Base-by-base conservation (phyloP, 148 eudicot genomes). In the Cornus controversa region DNA sequence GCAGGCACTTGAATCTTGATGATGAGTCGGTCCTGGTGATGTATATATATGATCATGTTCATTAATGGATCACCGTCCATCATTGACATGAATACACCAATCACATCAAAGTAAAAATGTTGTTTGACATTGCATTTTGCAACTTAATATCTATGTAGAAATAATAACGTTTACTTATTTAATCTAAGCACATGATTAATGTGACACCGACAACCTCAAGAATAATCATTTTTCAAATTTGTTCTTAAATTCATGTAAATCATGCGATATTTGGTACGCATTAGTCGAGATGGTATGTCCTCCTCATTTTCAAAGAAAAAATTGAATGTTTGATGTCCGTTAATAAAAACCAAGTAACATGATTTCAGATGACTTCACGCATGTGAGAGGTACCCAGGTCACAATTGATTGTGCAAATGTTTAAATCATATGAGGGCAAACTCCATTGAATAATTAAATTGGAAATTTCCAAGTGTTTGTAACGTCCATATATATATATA, bases 391-490 rank as follows among this genome's bases (percentile, higher is more conserved):
- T 5, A 22, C 70, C 45, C 45, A 50, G 11, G 28, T 65, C 78
- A 42, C n/a, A 53, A 40, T 9, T 66, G 70, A 6, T 45, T 45
- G 78, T 45, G 16, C 50, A 47, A 65, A 47, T 75, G 34, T 18
- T 40, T 3, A 40, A 42, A 75, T 27, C 70, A 50, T 26, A 65
- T 65, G 81, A n/a, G 36, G 81, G 36, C 81, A 78, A 27, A 31
- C 29, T 57, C 70, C 81, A 53, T n/a, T 25, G 65, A 42, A 26
- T 20, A 15, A 8, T 47, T n/a, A 42, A 45, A 45, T 50, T 50
- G 57, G 57, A 50, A 16, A 50, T 50, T 3, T 4, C 24, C 45
- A 7, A 40, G 45, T 1, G 64, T 0, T 2, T 60, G 2, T n/a
- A 20, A n/a, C 36, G 67, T 24, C 54, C 70, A 77, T 15, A 40